Evolutionary conservation across 805 yeast genomes (phyloP), one percentile per base, ranked within the genome.

Genomic region (Candida andamanensis): DNA sequence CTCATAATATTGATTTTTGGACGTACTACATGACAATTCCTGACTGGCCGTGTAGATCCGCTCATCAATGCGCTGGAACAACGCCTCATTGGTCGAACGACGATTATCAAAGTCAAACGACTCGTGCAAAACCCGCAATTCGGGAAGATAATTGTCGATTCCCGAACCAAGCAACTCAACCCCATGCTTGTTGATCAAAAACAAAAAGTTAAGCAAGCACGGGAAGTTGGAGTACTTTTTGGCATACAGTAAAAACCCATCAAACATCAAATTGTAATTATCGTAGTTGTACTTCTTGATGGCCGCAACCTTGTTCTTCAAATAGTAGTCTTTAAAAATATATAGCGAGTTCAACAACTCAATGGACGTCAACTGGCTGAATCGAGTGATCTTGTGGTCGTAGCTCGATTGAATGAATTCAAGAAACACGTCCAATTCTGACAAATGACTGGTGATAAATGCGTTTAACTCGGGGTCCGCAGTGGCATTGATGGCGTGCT

Each of bases 321-420:
- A 27, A 30, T 44, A 47, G 28, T 31, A 37, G 24, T 48, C 46
- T 31, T 48, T 52, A 41, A 51, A 56, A 13, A 49, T 44, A 34
- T 56, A 52, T 25, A 55, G 36, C 13, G 49, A 45, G 37, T 52
- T 55, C 38, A 47, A 43, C 10, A 54, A 33, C 33, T 56, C 60
- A 8, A 42, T 28, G 4, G 52, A 28, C 4, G 57, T 49, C 29
- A 56, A 46, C 28, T 55, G 52, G 8, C 35, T 40, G 24, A 52
- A 52, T 15, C 35, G 29, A 5, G 34, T 34, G 36, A 54, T 40
- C 30, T 52, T 50, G 25, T 42, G 20, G 17, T 37, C 45, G 33
- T 50, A 54, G 5, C 54, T 49, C 7, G 35, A 30, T 6, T 19
- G 14, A 26, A 55, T 37, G 30, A 55, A 56, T 13, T 37, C 29